These are phyloP conservation scores for Rhamnella rubrinervis DNA, from an alignment of 331 rosid species.

Conservation along the genomic window DNA sequence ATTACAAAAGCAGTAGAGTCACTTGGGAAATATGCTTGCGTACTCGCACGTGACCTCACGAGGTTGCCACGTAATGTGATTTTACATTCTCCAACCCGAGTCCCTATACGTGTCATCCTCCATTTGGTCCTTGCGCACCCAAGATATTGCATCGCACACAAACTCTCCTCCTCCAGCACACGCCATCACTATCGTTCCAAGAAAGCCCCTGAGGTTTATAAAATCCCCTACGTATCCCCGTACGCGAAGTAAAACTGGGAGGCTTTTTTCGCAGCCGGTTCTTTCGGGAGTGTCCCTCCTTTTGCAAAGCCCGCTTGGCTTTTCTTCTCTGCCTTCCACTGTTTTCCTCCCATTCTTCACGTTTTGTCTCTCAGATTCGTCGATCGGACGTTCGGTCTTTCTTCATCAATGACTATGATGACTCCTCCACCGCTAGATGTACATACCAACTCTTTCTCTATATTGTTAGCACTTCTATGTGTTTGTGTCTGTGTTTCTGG, in stretches of 20 bases:
- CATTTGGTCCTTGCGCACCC: slow-evolving; percentile 7
- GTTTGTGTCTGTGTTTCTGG: not conserved
- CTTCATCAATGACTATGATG: slow-evolving; percentile 50
- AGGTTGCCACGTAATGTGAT: slow-evolving; percentile 19
- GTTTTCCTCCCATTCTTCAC: slow-evolving; percentile 9
- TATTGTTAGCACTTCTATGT: not conserved
- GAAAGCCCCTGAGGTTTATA: not conserved
- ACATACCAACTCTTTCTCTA: slow-evolving; percentile 17
- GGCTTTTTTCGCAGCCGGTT: slow-evolving; percentile 24
- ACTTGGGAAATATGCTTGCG: not conserved
- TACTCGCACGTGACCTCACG: slow-evolving; percentile 22
- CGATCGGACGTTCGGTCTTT: slow-evolving; percentile 41
- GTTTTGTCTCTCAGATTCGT: slow-evolving; percentile 36
- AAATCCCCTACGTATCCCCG: slow-evolving; percentile 14
- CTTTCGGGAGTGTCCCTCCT: slow-evolving; percentile 31
- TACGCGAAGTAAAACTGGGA: slow-evolving; percentile 20
- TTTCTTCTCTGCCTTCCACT: slow-evolving; percentile 1
- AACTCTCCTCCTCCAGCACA: not conserved
- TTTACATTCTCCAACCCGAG: not conserved
- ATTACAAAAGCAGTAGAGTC: slow-evolving; percentile 2
- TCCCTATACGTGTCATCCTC: slow-evolving; percentile 10
- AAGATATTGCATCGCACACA: slow-evolving; percentile 15
- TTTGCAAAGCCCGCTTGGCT: slow-evolving; percentile 31
- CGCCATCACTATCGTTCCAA: not conserved
- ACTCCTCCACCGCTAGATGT: slow-evolving; percentile 53